A percentile compares a stretch with the other conserved stretches of the same genome.
Conservation (phyloP, 495 filamentous ascomycete species). For the Xeromyces bisporus region DNA sequence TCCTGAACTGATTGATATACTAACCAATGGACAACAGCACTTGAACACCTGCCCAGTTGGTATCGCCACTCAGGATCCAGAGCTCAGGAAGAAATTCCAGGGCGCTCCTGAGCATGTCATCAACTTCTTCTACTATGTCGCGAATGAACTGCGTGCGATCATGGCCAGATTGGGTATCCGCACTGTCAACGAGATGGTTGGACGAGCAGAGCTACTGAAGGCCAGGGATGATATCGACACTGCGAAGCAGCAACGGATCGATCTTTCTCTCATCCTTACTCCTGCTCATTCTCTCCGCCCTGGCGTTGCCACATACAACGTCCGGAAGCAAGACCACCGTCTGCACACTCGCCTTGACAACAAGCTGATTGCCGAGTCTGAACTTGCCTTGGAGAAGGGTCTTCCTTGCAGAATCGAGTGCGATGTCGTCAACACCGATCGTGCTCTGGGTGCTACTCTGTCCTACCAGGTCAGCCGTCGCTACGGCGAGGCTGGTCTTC, state of each 20-base stretch:
- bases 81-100: slow-evolving; percentile 85
- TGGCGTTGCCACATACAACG: slow-evolving; percentile 95
- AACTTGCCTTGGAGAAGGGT: slow-evolving; percentile 91
- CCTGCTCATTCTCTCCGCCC: slow-evolving; percentile 92
- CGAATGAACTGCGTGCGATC: slow-evolving; percentile 94
- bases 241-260: slow-evolving; percentile 82
- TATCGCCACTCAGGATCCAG: slow-evolving; percentile 92
- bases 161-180: slow-evolving; percentile 95
- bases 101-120: slow-evolving; percentile 96
- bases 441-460: slow-evolving; percentile 81
- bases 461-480: slow-evolving; percentile 93
- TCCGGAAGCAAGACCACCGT: slow-evolving; percentile 92
- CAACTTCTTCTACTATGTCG: slow-evolving; percentile 99
- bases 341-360: slow-evolving; percentile 93
- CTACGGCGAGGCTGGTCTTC: slow-evolving; percentile 80
- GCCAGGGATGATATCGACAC: slow-evolving; percentile 79
- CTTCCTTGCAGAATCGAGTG: slow-evolving; percentile 90
- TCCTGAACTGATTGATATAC: slow-evolving; percentile 6
- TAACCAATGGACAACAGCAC: slow-evolving; percentile 19
- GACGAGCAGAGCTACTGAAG: slow-evolving; percentile 73
- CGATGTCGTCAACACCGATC: slow-evolving; percentile 97
- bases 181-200: slow-evolving; percentile 97
- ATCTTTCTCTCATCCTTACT: slow-evolving; percentile 88
- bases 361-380: slow-evolving; percentile 94
- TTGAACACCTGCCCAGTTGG: slow-evolving; percentile 90